phyloP scores from a whole-genome alignment of 2,329 filamentous ascomycete genomes.

The Fusarium sp. region DNA sequence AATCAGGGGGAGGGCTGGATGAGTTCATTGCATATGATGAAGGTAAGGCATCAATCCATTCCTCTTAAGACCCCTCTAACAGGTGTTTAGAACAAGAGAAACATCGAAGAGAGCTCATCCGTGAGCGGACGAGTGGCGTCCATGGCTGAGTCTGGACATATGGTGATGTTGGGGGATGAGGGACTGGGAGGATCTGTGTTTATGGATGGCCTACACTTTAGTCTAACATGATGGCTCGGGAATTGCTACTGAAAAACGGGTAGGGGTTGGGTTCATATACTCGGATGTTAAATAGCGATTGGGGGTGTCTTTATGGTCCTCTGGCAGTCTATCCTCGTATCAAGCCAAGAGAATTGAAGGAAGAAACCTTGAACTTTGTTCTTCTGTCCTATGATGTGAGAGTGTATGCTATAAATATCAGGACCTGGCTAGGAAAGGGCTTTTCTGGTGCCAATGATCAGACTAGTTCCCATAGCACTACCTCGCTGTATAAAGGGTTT shows the following conservation, averaged over 20 bases:
- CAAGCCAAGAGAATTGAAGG: too few species aligned
- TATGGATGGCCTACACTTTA: not conserved
- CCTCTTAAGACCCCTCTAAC: not conserved
- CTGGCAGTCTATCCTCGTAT: too few species aligned
- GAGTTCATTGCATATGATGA: conserved; percentile 76
- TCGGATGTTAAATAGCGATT: not conserved
- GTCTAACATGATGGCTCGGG: not conserved
- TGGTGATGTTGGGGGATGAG: not conserved
- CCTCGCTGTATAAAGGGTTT: too few species aligned
- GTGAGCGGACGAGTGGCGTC: not conserved
- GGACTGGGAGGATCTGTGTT: not conserved
- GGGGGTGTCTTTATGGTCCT: not conserved
- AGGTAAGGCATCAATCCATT: conserved; percentile 39
- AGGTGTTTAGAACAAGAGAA: not conserved
- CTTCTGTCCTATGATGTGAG: too few species aligned
- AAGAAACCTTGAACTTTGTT: too few species aligned
- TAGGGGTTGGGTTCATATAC: not conserved
- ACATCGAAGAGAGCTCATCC: not conserved
- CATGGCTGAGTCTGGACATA: not conserved
- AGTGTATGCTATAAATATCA: too few species aligned
- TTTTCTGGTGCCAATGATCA: too few species aligned
- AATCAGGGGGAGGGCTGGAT: conserved; percentile 85
- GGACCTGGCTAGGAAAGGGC: too few species aligned
- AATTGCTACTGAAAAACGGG: too few species aligned
- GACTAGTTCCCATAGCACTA: too few species aligned